phyloP scores from a whole-genome alignment of 2,329 filamentous ascomycete species.

The Cercospora zeina region DNA sequence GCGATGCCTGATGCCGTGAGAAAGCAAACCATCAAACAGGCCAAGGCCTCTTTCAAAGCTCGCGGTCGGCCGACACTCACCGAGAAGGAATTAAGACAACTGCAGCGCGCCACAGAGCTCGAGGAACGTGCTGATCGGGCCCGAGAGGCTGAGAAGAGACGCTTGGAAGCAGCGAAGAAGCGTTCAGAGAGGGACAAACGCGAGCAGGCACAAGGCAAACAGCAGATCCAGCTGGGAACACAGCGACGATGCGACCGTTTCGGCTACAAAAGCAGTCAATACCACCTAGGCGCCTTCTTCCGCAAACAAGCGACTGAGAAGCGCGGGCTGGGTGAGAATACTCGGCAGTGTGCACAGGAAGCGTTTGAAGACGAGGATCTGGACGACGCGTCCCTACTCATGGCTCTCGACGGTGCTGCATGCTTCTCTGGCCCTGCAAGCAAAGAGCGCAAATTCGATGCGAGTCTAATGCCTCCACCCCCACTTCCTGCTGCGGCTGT shows the following conservation, averaged over 20 bases:
- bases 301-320: conserved; percentile 18
- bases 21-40: conserved; percentile 41
- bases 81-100: conserved; percentile 37
- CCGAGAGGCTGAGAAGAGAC: conserved; percentile 39
- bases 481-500: conserved; percentile 1
- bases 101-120: conserved; percentile 40
- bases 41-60: conserved; percentile 42
- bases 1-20: conserved; percentile 28
- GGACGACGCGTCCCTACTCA: conserved; percentile 31
- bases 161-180: conserved; percentile 37
- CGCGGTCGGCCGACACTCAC: conserved; percentile 38
- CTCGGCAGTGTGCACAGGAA: conserved; percentile 18
- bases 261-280: conserved; percentile 41
- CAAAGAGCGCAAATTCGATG: not conserved
- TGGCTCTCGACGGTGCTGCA: not conserved
- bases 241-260: conserved; percentile 40
- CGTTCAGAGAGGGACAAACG: conserved; percentile 33
- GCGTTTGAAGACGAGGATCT: conserved; percentile 35
- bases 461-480: conserved; percentile 18
- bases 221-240: conserved; percentile 31
- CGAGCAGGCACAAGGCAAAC: conserved; percentile 25
- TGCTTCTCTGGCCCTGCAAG: not conserved
- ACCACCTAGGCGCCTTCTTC: conserved; percentile 42
- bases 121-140: conserved; percentile 39
- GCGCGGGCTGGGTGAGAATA: not conserved